Evolutionary conservation across 2,329 filamentous ascomycete genomes (phyloP).

Genomic region (Alternaria novae-zelandiae): DNA sequence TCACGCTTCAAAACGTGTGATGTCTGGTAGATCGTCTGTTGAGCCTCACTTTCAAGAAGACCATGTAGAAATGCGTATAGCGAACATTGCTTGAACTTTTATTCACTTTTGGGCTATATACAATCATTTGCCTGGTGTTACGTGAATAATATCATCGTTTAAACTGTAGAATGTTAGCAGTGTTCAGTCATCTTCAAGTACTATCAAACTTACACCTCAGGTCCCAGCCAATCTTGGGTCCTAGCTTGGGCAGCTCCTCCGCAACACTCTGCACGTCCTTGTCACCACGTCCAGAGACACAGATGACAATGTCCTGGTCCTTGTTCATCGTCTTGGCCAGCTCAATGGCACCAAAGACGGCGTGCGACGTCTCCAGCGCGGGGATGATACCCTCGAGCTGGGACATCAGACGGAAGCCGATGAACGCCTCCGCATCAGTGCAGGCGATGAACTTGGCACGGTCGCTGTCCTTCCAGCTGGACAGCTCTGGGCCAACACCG

Average conservation of each 20-base stretch:
- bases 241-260: constrained; percentile 86
- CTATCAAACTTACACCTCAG: constrained; percentile 55
- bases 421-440: constrained; percentile 88
- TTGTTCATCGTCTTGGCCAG: constrained; percentile 91
- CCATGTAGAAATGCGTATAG: background rate
- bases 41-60: background rate
- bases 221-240: constrained; percentile 83
- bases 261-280: constrained; percentile 99
- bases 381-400: constrained; percentile 97
- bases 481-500: constrained; percentile 91
- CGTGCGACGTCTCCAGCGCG: constrained; percentile 91
- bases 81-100: background rate
- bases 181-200: background rate
- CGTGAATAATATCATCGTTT: constrained; percentile 3
- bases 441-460: constrained; percentile 89
- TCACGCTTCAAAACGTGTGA: constrained; percentile 15
- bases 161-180: constrained; percentile 36
- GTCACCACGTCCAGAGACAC: constrained; percentile 89
- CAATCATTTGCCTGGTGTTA: background rate
- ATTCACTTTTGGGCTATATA: constrained; percentile 1
- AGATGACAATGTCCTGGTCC: constrained; percentile 90
- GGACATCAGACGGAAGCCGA: constrained; percentile 82
- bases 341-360: constrained; percentile 86
- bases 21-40: background rate
- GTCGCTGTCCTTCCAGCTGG: constrained; percentile 87